Evolutionary conservation across 176 grass and related monocot genomes (phyloP).

Genomic region (Lolium multiflorum): DNA sequence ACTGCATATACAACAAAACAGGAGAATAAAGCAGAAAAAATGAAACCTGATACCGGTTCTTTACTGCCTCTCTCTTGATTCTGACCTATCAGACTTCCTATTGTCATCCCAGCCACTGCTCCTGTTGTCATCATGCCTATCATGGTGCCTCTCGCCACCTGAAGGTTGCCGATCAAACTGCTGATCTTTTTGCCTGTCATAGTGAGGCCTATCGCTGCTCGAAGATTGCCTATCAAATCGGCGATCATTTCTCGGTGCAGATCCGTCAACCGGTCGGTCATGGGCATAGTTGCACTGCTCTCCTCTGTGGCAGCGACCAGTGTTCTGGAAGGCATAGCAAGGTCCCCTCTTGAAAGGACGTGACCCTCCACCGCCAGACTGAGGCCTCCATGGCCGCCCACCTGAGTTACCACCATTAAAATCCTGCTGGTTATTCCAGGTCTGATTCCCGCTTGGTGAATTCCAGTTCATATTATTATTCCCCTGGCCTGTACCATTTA

Average conservation of each 20-base stretch:
- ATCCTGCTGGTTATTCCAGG: conserved; percentile 60
- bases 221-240: conserved; percentile 46
- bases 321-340: conserved; percentile 25
- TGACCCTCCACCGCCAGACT: conserved; percentile 50
- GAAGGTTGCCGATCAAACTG: conserved; percentile 54
- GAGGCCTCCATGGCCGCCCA: conserved; percentile 46
- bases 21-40: conserved; percentile 12
- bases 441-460: conserved; percentile 49
- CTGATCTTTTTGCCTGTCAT: conserved; percentile 44
- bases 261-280: conserved; percentile 12
- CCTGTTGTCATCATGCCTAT: conserved; percentile 37
- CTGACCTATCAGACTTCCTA: conserved; percentile 45
- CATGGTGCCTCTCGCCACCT: conserved; percentile 44
- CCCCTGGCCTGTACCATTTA: conserved; percentile 55
- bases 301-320: conserved; percentile 37
- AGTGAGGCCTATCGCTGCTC: conserved; percentile 32
- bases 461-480: conserved; percentile 63
- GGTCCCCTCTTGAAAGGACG: not conserved
- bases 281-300: conserved; percentile 54
- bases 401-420: conserved; percentile 42
- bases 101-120: conserved; percentile 3
- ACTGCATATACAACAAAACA: conserved; percentile 63
- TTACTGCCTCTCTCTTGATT: conserved; percentile 52
- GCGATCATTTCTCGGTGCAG: conserved; percentile 38
- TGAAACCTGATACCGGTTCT: conserved; percentile 23